These are phyloP conservation scores for Tricholomella constricta DNA, from an alignment of 768 basidiomycete genomes.

Conservation along the genomic window DNA sequence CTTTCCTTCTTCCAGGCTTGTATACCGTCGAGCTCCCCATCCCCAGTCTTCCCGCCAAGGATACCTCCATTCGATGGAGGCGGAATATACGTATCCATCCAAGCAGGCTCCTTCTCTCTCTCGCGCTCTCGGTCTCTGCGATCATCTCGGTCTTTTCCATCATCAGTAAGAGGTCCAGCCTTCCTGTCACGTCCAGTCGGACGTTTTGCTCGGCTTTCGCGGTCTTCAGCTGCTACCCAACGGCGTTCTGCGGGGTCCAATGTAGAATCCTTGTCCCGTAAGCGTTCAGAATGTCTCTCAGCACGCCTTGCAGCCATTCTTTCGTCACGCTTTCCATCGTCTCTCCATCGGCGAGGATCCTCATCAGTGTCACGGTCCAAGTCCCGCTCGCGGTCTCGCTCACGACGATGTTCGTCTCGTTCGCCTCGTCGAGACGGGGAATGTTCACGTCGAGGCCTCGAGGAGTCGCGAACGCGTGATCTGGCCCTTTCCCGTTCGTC, in stretches of 20 bases:
- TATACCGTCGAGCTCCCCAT: constrained; percentile 79
- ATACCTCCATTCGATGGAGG: constrained; percentile 57
- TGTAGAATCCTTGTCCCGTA: constrained; percentile 42
- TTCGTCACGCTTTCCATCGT: constrained; percentile 82
- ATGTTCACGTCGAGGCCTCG: constrained; percentile 57
- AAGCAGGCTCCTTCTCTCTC: constrained; percentile 86
- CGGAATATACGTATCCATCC: constrained; percentile 90
- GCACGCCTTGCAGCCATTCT: constrained; percentile 64
- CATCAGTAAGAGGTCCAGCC: constrained; percentile 34
- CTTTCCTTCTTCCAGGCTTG: constrained; percentile 87
- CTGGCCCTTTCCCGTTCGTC: constrained; percentile 66
- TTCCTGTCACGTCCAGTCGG: constrained; percentile 61
- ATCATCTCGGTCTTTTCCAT: constrained; percentile 42
- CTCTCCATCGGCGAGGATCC: constrained; percentile 76
- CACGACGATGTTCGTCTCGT: constrained; percentile 48
- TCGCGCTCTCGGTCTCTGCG: constrained; percentile 55
- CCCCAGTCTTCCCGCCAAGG: constrained; percentile 57
- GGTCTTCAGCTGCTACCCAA: constrained; percentile 68
- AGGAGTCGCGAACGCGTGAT: constrained; percentile 65
- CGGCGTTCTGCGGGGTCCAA: constrained; percentile 56
- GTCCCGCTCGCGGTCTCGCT: constrained; percentile 47
- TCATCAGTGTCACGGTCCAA: constrained; percentile 54
- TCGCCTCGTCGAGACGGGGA: constrained; percentile 54
- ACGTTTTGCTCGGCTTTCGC: constrained; percentile 65
- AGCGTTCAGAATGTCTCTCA: constrained; percentile 45